phyloP scores from a whole-genome alignment of 2,329 filamentous ascomycete species.

The Claviceps humidiphila region DNA sequence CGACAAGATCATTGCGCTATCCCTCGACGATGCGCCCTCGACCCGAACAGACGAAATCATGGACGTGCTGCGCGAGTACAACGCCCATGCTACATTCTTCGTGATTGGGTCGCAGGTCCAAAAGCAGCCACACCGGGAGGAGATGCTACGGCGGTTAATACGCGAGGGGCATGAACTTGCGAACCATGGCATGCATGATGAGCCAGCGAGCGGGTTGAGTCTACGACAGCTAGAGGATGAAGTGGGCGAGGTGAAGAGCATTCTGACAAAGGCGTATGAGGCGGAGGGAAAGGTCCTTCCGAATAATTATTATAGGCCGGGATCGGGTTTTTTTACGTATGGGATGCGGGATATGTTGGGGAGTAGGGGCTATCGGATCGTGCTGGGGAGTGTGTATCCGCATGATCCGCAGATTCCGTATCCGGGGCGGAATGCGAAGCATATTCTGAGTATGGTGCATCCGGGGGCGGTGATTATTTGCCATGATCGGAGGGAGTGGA shows the following conservation, averaged over 20 bases:
- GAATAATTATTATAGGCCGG: slow-evolving; percentile 65
- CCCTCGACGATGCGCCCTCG: slow-evolving; percentile 77
- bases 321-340: slow-evolving; percentile 68
- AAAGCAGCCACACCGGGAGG: slow-evolving; percentile 28
- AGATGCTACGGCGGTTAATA: slow-evolving; percentile 44
- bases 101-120: slow-evolving; percentile 68
- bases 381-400: slow-evolving; percentile 77
- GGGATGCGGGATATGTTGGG: slow-evolving; percentile 51
- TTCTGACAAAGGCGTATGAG: slow-evolving; percentile 44
- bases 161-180: slow-evolving; percentile 56
- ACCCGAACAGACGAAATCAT: slow-evolving; percentile 58
- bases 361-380: slow-evolving; percentile 53
- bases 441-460: slow-evolving; percentile 67
- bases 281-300: slow-evolving; percentile 30
- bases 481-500: slow-evolving; percentile 77
- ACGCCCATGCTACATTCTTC: slow-evolving; percentile 73
- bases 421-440: slow-evolving; percentile 56
- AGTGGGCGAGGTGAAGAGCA: slow-evolving; percentile 49
- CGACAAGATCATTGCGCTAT: slow-evolving; percentile 62
- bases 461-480: slow-evolving; percentile 74
- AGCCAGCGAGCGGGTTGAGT: slow-evolving; percentile 52
- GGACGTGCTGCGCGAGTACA: slow-evolving; percentile 48
- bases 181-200: slow-evolving; percentile 84
- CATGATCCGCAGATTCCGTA: slow-evolving; percentile 78
- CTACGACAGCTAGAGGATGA: slow-evolving; percentile 47